Conservation (phyloP, 495 filamentous ascomycete genomes). For the Tuber borchii region DNA sequence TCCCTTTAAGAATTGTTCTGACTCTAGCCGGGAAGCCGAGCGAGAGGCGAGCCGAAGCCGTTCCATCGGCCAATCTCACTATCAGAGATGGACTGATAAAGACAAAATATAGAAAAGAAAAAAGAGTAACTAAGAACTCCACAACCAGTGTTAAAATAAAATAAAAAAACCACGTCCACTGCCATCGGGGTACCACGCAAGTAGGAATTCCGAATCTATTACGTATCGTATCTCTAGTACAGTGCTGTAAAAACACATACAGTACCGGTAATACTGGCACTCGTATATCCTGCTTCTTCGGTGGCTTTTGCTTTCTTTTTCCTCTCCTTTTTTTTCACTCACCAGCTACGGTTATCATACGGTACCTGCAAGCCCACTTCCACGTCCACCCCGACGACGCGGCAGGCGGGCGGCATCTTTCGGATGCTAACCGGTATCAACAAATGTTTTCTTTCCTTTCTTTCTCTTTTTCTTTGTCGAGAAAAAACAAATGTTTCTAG, state of each 20-base stretch:
- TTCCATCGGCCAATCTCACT: neutral
- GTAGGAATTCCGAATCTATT: neutral
- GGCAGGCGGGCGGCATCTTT: neutral
- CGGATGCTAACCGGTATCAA: neutral
- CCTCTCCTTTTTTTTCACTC: neutral
- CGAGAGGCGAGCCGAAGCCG: neutral
- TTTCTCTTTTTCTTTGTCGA: neutral
- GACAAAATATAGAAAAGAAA: neutral
- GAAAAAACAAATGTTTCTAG: too few species aligned
- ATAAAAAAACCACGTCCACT: neutral
- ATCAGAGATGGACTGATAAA: neutral
- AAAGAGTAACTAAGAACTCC: neutral
- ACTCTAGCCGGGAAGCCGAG: neutral
- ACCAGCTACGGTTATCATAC: neutral
- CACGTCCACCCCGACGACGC: neutral
- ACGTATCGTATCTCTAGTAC: neutral
- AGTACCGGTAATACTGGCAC: neutral
- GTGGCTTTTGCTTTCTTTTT: neutral
- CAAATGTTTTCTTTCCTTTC: neutral
- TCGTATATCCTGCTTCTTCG: neutral
- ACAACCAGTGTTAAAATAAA: neutral
- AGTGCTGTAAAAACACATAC: neutral
- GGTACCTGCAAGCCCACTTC: slow-evolving; percentile 1
- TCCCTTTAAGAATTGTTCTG: neutral
- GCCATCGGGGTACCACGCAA: neutral